Evolutionary conservation across 345 rosid genomes (phyloP).

Genomic region (Erucastrum elatum): DNA sequence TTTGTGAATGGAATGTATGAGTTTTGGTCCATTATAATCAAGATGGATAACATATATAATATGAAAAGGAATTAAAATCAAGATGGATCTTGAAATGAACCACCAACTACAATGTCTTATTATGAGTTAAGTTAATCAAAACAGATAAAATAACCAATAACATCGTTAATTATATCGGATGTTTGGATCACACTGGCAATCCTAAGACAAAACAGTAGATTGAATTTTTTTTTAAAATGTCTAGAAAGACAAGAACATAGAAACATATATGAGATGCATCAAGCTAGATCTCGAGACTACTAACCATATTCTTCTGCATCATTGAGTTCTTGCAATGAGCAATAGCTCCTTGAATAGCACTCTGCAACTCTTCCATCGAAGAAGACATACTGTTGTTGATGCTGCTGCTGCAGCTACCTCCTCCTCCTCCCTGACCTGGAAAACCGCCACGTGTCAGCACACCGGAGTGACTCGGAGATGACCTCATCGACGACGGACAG

Average conservation of each 20-base stretch:
- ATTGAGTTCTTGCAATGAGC: conserved; percentile 87
- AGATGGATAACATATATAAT: not conserved
- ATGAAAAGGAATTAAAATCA: not conserved
- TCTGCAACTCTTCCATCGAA: conserved; percentile 88
- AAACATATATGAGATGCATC: not conserved
- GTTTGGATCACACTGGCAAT: conserved; percentile 19
- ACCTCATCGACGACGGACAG: conserved; percentile 88
- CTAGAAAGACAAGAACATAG: conserved; percentile 8
- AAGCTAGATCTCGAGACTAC: conserved; percentile 44
- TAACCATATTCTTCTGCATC: conserved; percentile 51
- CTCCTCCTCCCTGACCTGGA: conserved; percentile 23
- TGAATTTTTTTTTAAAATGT: not conserved
- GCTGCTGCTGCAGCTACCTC: conserved; percentile 28
- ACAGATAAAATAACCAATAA: conserved; percentile 8
- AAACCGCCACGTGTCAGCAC: conserved; percentile 52
- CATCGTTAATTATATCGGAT: conserved; percentile 25
- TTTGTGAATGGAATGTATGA: not conserved
- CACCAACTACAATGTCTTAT: conserved; percentile 32
- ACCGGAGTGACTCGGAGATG: conserved; percentile 93
- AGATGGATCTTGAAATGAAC: conserved; percentile 21
- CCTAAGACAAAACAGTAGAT: conserved; percentile 26
- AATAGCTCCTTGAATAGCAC: conserved; percentile 93
- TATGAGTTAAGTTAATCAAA: conserved; percentile 29
- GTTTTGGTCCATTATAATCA: not conserved
- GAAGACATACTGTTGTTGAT: conserved; percentile 39